phyloP scores from a whole-genome alignment of 2,329 filamentous ascomycete species.

The Aspergillus sp. region DNA sequence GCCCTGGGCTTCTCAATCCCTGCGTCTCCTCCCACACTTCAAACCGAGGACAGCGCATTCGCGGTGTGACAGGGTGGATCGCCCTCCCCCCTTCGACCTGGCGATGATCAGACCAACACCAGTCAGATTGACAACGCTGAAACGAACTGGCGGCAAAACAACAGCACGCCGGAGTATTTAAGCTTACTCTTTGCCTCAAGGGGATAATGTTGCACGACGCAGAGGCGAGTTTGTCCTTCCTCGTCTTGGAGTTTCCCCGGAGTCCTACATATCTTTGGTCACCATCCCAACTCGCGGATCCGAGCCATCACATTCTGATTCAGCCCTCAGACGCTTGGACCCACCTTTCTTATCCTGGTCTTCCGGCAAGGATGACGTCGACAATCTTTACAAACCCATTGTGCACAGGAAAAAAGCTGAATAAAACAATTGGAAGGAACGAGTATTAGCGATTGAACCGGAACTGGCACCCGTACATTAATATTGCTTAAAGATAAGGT shows the following conservation, averaged over 20 bases:
- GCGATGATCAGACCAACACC: background rate
- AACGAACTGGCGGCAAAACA: background rate
- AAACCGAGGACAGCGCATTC: background rate
- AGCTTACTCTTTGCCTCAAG: background rate
- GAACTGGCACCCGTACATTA: background rate
- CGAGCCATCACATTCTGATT: background rate
- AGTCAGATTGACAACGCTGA: background rate
- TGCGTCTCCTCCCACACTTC: no score
- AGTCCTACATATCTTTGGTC: background rate
- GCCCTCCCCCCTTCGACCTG: background rate
- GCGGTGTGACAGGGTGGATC: conserved; percentile 7
- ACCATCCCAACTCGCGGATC: background rate
- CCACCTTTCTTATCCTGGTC: background rate
- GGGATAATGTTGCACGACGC: background rate
- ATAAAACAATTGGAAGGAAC: background rate
- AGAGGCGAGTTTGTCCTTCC: background rate
- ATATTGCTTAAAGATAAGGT: background rate
- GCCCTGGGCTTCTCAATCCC: no score
- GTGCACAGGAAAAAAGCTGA: background rate
- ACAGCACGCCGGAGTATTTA: background rate
- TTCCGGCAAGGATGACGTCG: conserved; percentile 2
- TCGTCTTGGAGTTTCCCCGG: background rate
- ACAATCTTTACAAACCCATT: background rate
- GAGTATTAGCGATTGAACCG: background rate
- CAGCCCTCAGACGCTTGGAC: background rate